Conservation (phyloP, 1,284 basidiomycete species). For the Marasmius tenuissimus region DNA sequence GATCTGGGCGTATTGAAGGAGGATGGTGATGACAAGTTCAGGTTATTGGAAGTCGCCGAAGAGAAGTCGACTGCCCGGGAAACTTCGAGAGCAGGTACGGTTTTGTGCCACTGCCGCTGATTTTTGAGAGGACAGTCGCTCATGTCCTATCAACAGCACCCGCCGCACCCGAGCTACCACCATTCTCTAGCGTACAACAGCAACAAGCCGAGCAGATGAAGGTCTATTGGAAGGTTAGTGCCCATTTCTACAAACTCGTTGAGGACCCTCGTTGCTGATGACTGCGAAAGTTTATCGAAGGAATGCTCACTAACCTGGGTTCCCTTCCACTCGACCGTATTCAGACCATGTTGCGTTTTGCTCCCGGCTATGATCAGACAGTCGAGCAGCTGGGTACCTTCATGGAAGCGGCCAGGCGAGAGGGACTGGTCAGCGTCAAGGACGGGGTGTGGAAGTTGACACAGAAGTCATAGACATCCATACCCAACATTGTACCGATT, state of each 20-base stretch:
- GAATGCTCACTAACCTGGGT: constrained; percentile 84
- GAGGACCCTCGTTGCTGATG: background rate
- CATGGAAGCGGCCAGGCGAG: constrained; percentile 75
- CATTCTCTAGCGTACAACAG: constrained; percentile 62
- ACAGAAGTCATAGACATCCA: constrained; percentile 1
- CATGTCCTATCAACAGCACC: constrained; percentile 12
- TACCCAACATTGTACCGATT: no score
- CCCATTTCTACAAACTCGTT: constrained; percentile 11
- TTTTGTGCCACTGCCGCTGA: background rate
- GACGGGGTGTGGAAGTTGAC: constrained; percentile 75
- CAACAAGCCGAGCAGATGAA: constrained; percentile 83
- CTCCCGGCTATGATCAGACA: constrained; percentile 76
- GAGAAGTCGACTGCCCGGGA: constrained; percentile 27
- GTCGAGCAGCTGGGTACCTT: constrained; percentile 75
- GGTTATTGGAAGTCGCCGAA: constrained; percentile 63
- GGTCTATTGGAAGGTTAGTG: constrained; percentile 78
- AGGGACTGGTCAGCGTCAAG: constrained; percentile 69
- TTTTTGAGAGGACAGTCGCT: constrained; percentile 1
- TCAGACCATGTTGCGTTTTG: constrained; percentile 81
- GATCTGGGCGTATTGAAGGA: constrained; percentile 79
- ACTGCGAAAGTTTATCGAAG: constrained; percentile 67
- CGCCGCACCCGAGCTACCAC: constrained; percentile 42
- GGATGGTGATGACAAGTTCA: constrained; percentile 55
- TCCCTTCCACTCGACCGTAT: constrained; percentile 72
- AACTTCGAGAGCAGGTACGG: constrained; percentile 33